A percentile compares a stretch with the other conserved stretches of the same genome.
Evolutionary conservation across 2,329 filamentous ascomycete species (phyloP).

Genomic region (Aspergillus sp.): DNA sequence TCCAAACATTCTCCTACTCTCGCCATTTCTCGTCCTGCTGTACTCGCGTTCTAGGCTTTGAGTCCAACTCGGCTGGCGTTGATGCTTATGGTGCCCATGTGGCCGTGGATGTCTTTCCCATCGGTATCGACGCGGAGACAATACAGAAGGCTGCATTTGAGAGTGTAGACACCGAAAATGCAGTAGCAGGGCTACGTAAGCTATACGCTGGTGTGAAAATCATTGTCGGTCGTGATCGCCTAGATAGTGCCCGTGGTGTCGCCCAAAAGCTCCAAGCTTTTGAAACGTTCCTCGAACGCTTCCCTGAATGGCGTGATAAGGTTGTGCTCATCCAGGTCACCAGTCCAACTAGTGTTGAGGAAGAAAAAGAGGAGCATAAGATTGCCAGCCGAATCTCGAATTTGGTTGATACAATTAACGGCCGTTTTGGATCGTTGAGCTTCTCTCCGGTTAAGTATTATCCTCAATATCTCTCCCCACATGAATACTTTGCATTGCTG

Average conservation of each 20-base stretch:
- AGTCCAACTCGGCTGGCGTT: constrained; percentile 79
- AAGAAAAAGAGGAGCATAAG: constrained; percentile 77
- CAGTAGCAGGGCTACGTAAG: constrained; percentile 68
- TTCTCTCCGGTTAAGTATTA: constrained; percentile 94
- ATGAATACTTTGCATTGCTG: constrained; percentile 93
- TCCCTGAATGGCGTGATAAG: constrained; percentile 87
- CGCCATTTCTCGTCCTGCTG: constrained; percentile 94
- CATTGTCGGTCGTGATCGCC: constrained; percentile 89
- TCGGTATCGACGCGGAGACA: constrained; percentile 84
- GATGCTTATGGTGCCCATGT: constrained; percentile 87
- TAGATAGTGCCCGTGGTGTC: constrained; percentile 89
- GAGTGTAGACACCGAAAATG: constrained; percentile 68
- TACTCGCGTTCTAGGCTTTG: constrained; percentile 85
- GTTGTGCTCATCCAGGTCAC: constrained; percentile 95
- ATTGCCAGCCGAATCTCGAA: constrained; percentile 87
- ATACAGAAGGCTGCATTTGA: constrained; percentile 75
- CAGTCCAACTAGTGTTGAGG: constrained; percentile 77
- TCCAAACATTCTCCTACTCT: constrained; percentile 94
- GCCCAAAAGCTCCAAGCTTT: constrained; percentile 96
- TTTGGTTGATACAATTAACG: constrained; percentile 88
- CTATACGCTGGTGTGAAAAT: constrained; percentile 89
- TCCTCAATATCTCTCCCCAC: constrained; percentile 83
- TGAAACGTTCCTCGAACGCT: constrained; percentile 84
- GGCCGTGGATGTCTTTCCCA: constrained; percentile 89
- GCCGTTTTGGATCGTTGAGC: constrained; percentile 79